Base-by-base conservation (phyloP, 768 basidiomycete species). In the Pleurotus sapidus region DNA sequence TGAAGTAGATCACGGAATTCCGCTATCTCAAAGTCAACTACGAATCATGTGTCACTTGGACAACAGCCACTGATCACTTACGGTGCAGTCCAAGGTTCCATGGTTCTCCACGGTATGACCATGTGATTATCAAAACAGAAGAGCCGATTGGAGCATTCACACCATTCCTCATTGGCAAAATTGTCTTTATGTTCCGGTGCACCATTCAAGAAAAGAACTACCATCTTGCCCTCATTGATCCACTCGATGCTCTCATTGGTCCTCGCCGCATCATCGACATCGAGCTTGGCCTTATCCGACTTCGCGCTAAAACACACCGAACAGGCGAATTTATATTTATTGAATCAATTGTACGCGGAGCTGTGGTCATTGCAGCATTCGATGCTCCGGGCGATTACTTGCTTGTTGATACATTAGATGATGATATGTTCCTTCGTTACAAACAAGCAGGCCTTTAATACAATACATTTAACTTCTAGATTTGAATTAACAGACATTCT, bases 1-100 rank as follows among this genome's bases (percentile, higher is more conserved):
- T 7, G 6, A 2, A 27, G 1, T 43, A 45, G 42, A 23, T 45
- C 9, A n/a, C 9, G n/a, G 42, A 45, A n/a, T n/a, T 43, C 15
- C 15, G 42, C n/a, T 43, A n/a, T 6, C 42, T 43, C 42, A 43
- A 43, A 20, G 56, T 71, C 14, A 59, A 65, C n/a, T 74, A 70
- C 59, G 63, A 59, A 11, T 72, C 65, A 0, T 49, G 30, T 1
- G 56, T 68, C 5, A 61, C 70, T 57, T 76, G 72, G 73, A 23
- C 47, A 6, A 20, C 59, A 15, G 57, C 55, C 3, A 64, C 60
- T 1, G 67, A 77, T 54, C 60, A 68, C 34, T 60, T 77, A 1
- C 56, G 59, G 3, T 71, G 65, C 59, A 73, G 65, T 49, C 69
- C 71, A 5, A 51, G 39, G 0, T 77, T 76, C 57, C 61, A 65